A percentile compares a stretch with the other conserved stretches of the same genome.
Evolutionary conservation across 2,329 filamentous ascomycete genomes (phyloP).

Genomic region (Trichoderma atrobrunneum): DNA sequence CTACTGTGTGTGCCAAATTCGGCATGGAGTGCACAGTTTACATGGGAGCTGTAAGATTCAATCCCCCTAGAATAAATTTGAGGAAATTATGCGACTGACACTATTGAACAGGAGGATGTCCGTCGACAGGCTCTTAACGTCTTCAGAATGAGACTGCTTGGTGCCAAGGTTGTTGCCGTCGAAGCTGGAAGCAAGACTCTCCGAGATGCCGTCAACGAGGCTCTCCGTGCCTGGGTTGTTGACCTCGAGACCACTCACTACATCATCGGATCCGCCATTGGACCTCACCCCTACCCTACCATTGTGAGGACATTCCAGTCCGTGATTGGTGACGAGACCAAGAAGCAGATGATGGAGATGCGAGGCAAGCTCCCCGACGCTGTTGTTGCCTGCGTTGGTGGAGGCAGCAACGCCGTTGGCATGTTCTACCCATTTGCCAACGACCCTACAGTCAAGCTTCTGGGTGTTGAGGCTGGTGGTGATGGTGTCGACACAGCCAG

Average conservation of each 20-base stretch:
- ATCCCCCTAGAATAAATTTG: background rate
- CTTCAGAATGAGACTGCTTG: constrained; percentile 95
- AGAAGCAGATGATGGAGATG: constrained; percentile 81
- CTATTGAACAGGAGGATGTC: constrained; percentile 69
- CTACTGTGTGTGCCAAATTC: constrained; percentile 96
- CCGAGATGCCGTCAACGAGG: constrained; percentile 91
- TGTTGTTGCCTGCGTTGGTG: constrained; percentile 93
- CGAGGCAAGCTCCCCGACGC: constrained; percentile 90
- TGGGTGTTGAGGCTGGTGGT: constrained; percentile 93
- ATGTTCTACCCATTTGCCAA: constrained; percentile 98
- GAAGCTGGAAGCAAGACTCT: constrained; percentile 84
- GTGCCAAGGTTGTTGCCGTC: constrained; percentile 87
- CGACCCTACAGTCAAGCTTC: constrained; percentile 78
- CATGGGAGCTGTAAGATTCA: constrained; percentile 72
- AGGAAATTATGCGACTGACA: constrained; percentile 24
- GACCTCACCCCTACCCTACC: constrained; percentile 94
- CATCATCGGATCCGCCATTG: constrained; percentile 96
- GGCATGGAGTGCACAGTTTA: constrained; percentile 97
- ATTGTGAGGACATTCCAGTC: constrained; percentile 98
- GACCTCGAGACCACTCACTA: constrained; percentile 94
- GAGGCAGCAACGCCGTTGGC: constrained; percentile 89
- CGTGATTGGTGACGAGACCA: constrained; percentile 93
- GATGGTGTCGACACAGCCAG: constrained; percentile 83
- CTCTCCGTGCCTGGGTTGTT: constrained; percentile 89
- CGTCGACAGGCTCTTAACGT: constrained; percentile 95